Evolutionary conservation across 2,329 filamentous ascomycete species (phyloP).

Genomic region (Curvularia spicifera): DNA sequence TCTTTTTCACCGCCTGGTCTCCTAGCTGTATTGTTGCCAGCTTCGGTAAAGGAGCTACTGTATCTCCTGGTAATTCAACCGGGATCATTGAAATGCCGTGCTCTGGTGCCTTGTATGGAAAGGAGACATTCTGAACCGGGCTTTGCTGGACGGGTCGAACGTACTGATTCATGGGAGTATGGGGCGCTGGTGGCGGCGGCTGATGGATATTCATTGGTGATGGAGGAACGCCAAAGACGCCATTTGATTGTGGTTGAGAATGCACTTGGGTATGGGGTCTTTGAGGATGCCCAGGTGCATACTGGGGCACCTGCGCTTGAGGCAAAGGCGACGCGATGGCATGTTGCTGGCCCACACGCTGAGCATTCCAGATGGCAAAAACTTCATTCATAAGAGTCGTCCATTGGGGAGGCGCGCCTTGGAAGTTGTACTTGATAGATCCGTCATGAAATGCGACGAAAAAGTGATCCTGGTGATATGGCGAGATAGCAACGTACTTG

Average conservation of each 20-base stretch:
- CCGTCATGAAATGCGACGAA: constrained; percentile 43
- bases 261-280: constrained; percentile 16
- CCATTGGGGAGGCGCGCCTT: constrained; percentile 41
- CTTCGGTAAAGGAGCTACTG: constrained; percentile 17
- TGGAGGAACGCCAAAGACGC: constrained; percentile 15
- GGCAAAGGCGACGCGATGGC: constrained; percentile 12
- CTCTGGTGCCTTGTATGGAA: not conserved
- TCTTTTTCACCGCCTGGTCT: constrained; percentile 27
- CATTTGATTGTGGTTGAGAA: constrained; percentile 14
- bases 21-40: constrained; percentile 8
- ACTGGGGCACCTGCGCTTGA: constrained; percentile 8
- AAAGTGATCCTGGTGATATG: constrained; percentile 43
- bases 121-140: not conserved
- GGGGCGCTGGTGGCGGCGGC: not conserved
- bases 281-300: constrained; percentile 15
- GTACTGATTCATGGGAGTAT: not conserved
- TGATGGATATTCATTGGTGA: not conserved
- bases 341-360: constrained; percentile 25
- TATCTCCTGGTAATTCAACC: constrained; percentile 9
- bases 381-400: constrained; percentile 44
- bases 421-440: constrained; percentile 45
- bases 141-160: not conserved
- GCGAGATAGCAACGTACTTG: constrained; percentile 48
- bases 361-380: constrained; percentile 39
- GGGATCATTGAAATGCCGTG: not conserved